phyloP scores from a whole-genome alignment of 2,329 filamentous ascomycete genomes.

The Ambrosiella beaveri region DNA sequence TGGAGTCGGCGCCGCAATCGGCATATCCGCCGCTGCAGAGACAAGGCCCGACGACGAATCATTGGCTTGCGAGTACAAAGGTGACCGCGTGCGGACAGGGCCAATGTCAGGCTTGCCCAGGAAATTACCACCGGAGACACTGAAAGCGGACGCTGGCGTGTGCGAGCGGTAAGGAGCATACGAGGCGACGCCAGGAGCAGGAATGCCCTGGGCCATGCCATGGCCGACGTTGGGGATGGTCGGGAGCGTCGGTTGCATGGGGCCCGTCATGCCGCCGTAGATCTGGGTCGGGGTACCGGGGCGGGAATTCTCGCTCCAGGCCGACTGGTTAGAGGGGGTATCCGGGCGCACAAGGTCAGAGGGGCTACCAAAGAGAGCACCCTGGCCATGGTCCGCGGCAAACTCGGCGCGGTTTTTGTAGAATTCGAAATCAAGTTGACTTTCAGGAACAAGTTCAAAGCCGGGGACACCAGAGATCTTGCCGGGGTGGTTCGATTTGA shows the following conservation, averaged over 20 bases:
- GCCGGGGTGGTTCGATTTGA: slow-evolving; percentile 40
- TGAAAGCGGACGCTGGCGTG: slow-evolving; percentile 6
- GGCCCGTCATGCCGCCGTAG: slow-evolving; percentile 16
- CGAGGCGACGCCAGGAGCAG: slow-evolving; percentile 8
- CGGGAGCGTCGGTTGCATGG: slow-evolving; percentile 5
- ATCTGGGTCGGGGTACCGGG: slow-evolving; percentile 29
- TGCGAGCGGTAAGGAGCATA: slow-evolving; percentile 15
- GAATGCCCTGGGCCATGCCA: neutral
- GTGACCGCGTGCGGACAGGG: slow-evolving; percentile 24
- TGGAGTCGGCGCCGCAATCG: slow-evolving; percentile 25
- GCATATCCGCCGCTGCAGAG: slow-evolving; percentile 33
- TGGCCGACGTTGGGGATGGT: slow-evolving; percentile 2
- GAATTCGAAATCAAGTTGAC: slow-evolving; percentile 74
- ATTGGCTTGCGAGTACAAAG: slow-evolving; percentile 34
- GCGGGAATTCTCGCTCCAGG: slow-evolving; percentile 27
- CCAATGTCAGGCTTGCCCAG: slow-evolving; percentile 11
- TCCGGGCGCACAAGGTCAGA: slow-evolving; percentile 42
- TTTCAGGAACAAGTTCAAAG: slow-evolving; percentile 81
- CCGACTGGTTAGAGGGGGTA: slow-evolving; percentile 34
- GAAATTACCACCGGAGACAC: slow-evolving; percentile 10
- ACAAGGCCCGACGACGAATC: slow-evolving; percentile 37
- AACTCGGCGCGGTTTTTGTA: slow-evolving; percentile 87
- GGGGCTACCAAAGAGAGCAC: slow-evolving; percentile 44
- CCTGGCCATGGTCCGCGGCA: slow-evolving; percentile 57
- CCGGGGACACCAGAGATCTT: slow-evolving; percentile 38